Conservation (phyloP, 2,329 filamentous ascomycete species). For the Davidsoniella eucalypti region DNA sequence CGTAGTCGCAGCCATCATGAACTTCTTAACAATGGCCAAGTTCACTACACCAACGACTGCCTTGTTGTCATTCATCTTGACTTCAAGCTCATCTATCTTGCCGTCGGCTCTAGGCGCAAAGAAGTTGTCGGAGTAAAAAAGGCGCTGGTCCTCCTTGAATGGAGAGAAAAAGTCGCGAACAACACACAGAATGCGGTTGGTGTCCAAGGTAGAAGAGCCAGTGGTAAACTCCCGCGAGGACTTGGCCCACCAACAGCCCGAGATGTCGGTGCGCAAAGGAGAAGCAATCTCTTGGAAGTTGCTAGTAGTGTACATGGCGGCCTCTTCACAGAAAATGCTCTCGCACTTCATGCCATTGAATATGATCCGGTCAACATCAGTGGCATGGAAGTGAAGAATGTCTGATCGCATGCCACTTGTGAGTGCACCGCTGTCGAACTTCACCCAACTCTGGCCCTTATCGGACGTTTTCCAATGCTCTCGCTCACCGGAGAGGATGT, state of each 20-base stretch:
- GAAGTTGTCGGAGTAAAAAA: slow-evolving; percentile 70
- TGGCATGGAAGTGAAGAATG: slow-evolving; percentile 62
- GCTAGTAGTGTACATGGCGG: slow-evolving; percentile 62
- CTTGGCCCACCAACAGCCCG: slow-evolving; percentile 79
- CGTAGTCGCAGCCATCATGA: slow-evolving; percentile 66
- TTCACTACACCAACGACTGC: slow-evolving; percentile 67
- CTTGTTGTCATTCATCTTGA: slow-evolving; percentile 55
- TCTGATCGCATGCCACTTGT: slow-evolving; percentile 34
- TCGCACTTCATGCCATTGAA: slow-evolving; percentile 61
- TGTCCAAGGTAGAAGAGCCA: slow-evolving; percentile 46
- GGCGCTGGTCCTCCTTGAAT: slow-evolving; percentile 55
- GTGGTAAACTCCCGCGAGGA: slow-evolving; percentile 56
- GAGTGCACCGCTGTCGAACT: slow-evolving; percentile 47
- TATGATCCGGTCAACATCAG: slow-evolving; percentile 69
- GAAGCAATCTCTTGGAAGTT: slow-evolving; percentile 58
- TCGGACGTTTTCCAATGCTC: slow-evolving; percentile 75
- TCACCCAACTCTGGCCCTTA: slow-evolving; percentile 63
- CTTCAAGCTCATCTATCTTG: slow-evolving; percentile 50
- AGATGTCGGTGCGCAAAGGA: slow-evolving; percentile 48
- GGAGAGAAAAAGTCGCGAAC: slow-evolving; percentile 55
- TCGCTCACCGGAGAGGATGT: slow-evolving; percentile 52
- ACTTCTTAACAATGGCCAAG: slow-evolving; percentile 71
- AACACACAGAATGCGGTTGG: slow-evolving; percentile 64
- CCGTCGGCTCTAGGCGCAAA: slow-evolving; percentile 40
- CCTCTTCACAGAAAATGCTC: slow-evolving; percentile 45